Percentiles rank a stretch among this genome's conserved stretches.
phyloP scores from a whole-genome alignment of 306 rosid genomes.

The Casuarina glauca region DNA sequence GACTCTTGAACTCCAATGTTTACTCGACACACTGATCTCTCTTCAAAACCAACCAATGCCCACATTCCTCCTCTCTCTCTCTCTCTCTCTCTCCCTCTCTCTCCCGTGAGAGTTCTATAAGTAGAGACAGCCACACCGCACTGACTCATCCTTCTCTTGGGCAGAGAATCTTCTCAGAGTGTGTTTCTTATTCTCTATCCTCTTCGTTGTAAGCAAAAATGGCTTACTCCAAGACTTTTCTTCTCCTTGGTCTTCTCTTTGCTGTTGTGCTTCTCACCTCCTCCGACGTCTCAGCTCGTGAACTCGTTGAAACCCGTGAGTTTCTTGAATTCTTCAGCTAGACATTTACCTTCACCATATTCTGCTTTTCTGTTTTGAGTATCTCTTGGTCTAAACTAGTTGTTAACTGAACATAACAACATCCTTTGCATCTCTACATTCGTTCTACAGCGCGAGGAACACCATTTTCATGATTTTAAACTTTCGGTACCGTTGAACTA shows the following conservation, averaged over 20 bases:
- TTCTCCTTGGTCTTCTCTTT: slow-evolving; percentile 13
- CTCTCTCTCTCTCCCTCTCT: background rate
- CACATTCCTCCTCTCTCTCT: background rate
- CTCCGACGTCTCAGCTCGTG: slow-evolving; percentile 14
- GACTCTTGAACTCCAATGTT: too few relatives aligned
- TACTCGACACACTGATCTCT: too few relatives aligned
- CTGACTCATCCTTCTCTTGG: background rate
- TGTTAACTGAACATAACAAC: too few relatives aligned
- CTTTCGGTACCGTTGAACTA: background rate
- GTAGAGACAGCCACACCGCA: background rate
- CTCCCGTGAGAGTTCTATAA: background rate
- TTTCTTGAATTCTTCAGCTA: background rate
- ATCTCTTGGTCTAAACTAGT: too few relatives aligned
- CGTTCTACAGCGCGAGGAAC: too few relatives aligned
- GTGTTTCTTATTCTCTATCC: background rate
- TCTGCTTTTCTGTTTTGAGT: too few relatives aligned
- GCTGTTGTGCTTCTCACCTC: slow-evolving; percentile 15
- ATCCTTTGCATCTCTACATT: too few relatives aligned
- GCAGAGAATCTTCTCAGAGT: background rate
- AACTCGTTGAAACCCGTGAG: background rate
- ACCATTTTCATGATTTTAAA: too few relatives aligned
- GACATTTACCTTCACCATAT: too few relatives aligned
- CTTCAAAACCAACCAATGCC: too few relatives aligned
- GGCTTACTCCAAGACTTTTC: slow-evolving; percentile 10
- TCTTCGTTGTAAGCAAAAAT: background rate